Evolutionary conservation across 2,329 filamentous ascomycete species (phyloP), one percentile per base, ranked within the genome.

Genomic region (Akanthomyces lecanii): DNA sequence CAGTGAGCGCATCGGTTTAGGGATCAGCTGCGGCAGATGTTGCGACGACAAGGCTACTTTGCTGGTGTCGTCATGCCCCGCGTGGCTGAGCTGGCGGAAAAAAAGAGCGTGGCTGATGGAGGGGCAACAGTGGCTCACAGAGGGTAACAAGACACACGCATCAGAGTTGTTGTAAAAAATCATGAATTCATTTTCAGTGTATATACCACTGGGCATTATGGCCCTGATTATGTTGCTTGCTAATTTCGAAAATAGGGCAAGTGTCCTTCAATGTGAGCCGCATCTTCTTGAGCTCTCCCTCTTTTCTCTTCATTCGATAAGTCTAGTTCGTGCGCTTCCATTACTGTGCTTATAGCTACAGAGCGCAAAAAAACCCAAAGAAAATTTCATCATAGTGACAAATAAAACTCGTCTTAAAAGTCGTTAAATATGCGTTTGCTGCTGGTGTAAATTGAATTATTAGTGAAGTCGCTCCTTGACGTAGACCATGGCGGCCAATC

Each of bases 401-500:
- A 55, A 61, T 18, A 10, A 55, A 61, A 61, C 14, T 61, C 59
- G 30, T 54, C 21, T 45, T n/a, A 47, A 47, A 38, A 40, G 28
- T 55, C 42, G 51, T 61, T 28, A 55, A 48, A 55, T 61, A 40
- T 55, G 58, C 47, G 45, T 45, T 52, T 16, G 14, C 21, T 47
- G 50, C 36, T n/a, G 42, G 56, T 52, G 57, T 61, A 52, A 53
- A 54, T 38, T 30, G 12, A 30, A 25, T 36, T 30, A 45, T 59
- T 51, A 79, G 69, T 88, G 85, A 57, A 88, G 71, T 65, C 83
- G 83, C 72, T 90, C 86, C 69, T 84, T 84, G 68, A 91, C 75
- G 65, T 87, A 84, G 4, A 91, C 83, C 51, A 88, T 79, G 1
- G 88, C 85, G 12, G 85, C 84, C 75, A 88, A 88, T 8, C 87